Percentiles rank a stretch among this genome's conserved stretches.
Evolutionary conservation across 208 protist species (phyloP).

Genomic region (Wallacemonas rigidus): DNA sequence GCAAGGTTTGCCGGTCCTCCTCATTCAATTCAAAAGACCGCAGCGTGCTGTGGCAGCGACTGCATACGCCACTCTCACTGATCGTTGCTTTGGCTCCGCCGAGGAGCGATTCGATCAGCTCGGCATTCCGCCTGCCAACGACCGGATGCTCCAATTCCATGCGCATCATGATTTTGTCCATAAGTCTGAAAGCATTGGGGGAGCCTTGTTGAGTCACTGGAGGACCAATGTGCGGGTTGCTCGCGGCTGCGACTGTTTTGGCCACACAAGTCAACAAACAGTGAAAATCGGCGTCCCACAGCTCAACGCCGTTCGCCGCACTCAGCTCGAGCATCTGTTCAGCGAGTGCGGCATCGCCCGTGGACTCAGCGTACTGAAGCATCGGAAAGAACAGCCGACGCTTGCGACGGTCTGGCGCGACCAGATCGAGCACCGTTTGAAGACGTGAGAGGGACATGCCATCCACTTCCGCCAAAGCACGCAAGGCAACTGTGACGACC

Average conservation of each 20-base stretch:
- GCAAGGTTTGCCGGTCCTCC: constrained; percentile 43
- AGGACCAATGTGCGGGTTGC: not conserved
- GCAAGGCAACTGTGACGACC: constrained; percentile 68
- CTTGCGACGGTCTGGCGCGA: constrained; percentile 56
- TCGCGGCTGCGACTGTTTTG: not conserved
- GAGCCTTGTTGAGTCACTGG: not conserved
- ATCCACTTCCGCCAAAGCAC: constrained; percentile 27
- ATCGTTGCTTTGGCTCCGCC: constrained; percentile 36
- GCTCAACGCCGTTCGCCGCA: constrained; percentile 42
- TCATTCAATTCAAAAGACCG: constrained; percentile 64
- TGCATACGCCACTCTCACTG: constrained; percentile 42
- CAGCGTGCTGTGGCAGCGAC: constrained; percentile 42
- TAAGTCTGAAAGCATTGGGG: not conserved
- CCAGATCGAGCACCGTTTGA: constrained; percentile 36
- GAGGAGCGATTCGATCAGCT: constrained; percentile 46
- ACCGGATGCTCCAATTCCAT: constrained; percentile 82
- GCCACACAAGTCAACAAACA: constrained; percentile 46
- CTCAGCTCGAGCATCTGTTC: constrained; percentile 49
- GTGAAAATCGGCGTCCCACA: constrained; percentile 85
- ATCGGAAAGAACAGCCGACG: constrained; percentile 70
- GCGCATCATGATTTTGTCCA: constrained; percentile 34
- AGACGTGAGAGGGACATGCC: not conserved
- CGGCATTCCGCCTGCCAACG: constrained; percentile 59
- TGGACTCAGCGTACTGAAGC: constrained; percentile 43
- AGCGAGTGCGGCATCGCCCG: constrained; percentile 36